Percentiles rank a stretch among this genome's conserved stretches.
These are phyloP conservation scores for Starmera stellimalicola DNA, from an alignment of 1,139 yeast species.

Conservation along the genomic window DNA sequence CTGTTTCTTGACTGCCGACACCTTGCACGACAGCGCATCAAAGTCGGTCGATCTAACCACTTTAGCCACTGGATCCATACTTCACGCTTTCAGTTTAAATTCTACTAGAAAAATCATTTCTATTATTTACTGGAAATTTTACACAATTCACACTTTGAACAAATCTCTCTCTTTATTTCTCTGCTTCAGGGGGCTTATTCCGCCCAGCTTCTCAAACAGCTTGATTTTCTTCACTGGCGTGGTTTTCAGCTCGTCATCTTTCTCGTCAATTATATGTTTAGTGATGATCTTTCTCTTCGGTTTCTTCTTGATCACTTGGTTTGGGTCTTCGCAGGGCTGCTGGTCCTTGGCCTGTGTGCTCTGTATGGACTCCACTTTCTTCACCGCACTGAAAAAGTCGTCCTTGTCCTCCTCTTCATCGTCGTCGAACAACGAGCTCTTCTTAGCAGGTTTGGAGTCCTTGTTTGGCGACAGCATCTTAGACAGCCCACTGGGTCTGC, in stretches of 20 bases:
- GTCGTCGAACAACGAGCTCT: constrained; percentile 17
- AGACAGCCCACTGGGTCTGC: constrained; percentile 15
- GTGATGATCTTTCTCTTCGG: constrained; percentile 14
- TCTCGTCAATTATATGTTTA: constrained; percentile 13
- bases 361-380: constrained; percentile 1
- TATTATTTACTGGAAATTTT: neutral
- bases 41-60: constrained; percentile 62
- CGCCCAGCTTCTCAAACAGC: constrained; percentile 15
- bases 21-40: constrained; percentile 76
- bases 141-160: constrained; percentile 12
- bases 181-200: constrained; percentile 18
- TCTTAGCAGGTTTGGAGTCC: constrained; percentile 3
- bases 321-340: neutral
- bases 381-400: constrained; percentile 13
- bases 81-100: neutral
- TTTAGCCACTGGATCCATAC: constrained; percentile 6
- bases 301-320: constrained; percentile 6
- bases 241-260: constrained; percentile 9
- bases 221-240: constrained; percentile 17
- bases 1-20: constrained; percentile 42
- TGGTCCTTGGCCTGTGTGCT: neutral
- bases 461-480: constrained; percentile 14
- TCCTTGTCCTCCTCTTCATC: constrained; percentile 20
- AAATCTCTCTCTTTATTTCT: constrained; percentile 18
- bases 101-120: neutral